phyloP scores from a whole-genome alignment of 441 rosid species.

The Pelargonium australe region DNA sequence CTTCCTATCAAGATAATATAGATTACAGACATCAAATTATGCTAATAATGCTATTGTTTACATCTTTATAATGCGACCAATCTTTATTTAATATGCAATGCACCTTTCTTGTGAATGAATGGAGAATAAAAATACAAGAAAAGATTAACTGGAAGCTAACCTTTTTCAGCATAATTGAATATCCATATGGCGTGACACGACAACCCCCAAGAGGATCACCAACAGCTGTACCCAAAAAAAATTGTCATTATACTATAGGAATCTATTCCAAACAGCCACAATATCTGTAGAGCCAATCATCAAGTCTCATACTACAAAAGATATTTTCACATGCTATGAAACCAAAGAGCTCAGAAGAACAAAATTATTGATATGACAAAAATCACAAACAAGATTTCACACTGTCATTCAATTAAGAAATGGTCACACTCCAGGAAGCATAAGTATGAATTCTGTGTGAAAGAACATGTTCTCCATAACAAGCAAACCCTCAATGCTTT shows the following conservation, averaged over 20 bases:
- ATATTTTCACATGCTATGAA: neutral
- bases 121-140: neutral
- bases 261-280: neutral
- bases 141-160: constrained; percentile 30
- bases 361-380: neutral
- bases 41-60: neutral
- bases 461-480: neutral
- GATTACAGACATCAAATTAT: neutral
- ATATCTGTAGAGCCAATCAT: neutral
- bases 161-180: constrained; percentile 75
- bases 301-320: neutral
- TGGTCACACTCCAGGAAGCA: neutral
- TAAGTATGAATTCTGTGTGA: neutral
- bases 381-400: too few relatives aligned
- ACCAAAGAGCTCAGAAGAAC: neutral
- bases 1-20: neutral
- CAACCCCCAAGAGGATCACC: constrained; percentile 95
- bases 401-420: neutral
- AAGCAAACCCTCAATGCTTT: neutral
- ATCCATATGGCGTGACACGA: constrained; percentile 76
- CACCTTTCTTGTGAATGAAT: neutral
- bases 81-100: neutral
- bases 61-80: constrained; percentile 6
- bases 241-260: neutral
- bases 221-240: constrained; percentile 47